phyloP scores from a whole-genome alignment of 2,329 filamentous ascomycete species.

The Purpureocillium lavendulum region DNA sequence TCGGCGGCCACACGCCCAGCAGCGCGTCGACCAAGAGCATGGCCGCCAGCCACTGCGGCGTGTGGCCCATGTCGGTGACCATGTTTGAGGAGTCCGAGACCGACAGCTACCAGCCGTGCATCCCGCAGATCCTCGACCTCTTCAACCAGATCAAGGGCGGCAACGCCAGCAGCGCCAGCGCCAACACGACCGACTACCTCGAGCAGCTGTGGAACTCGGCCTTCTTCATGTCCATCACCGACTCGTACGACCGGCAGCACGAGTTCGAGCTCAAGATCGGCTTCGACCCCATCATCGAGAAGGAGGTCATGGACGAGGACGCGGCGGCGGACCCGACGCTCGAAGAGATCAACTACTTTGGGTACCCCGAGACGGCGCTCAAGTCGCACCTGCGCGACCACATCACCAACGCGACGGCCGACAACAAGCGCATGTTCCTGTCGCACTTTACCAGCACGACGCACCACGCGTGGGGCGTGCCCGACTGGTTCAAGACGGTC shows the following conservation, averaged over 20 bases:
- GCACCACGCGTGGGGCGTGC: slow-evolving; percentile 20
- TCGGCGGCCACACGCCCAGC: slow-evolving; percentile 28
- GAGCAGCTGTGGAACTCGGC: slow-evolving; percentile 19
- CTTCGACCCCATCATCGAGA: slow-evolving; percentile 11
- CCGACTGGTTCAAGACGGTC: slow-evolving; percentile 11
- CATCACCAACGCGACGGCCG: slow-evolving; percentile 15
- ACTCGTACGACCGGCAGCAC: slow-evolving; percentile 20
- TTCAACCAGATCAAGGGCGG: slow-evolving; percentile 16
- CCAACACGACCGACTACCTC: slow-evolving; percentile 9
- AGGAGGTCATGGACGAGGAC: slow-evolving; percentile 8
- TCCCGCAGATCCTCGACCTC: slow-evolving; percentile 26
- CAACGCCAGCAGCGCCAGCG: slow-evolving; percentile 3
- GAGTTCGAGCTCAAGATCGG: slow-evolving; percentile 11
- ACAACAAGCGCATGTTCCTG: slow-evolving; percentile 21
- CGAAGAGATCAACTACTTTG: slow-evolving; percentile 22
- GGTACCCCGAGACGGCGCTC: slow-evolving; percentile 18
- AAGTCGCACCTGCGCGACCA: slow-evolving; percentile 20
- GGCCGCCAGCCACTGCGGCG: slow-evolving; percentile 29
- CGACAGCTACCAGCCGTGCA: slow-evolving; percentile 36
- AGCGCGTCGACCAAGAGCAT: slow-evolving; percentile 35
- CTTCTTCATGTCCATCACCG: slow-evolving; percentile 20
- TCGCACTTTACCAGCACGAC: slow-evolving; percentile 24
- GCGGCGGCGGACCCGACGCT: not conserved
- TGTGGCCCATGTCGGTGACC: slow-evolving; percentile 30
- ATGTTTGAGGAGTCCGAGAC: slow-evolving; percentile 30